Evolutionary conservation across 257 asterid genomes (phyloP), one percentile per base, ranked within the genome.

Genomic region (Nicotiana undulata): DNA sequence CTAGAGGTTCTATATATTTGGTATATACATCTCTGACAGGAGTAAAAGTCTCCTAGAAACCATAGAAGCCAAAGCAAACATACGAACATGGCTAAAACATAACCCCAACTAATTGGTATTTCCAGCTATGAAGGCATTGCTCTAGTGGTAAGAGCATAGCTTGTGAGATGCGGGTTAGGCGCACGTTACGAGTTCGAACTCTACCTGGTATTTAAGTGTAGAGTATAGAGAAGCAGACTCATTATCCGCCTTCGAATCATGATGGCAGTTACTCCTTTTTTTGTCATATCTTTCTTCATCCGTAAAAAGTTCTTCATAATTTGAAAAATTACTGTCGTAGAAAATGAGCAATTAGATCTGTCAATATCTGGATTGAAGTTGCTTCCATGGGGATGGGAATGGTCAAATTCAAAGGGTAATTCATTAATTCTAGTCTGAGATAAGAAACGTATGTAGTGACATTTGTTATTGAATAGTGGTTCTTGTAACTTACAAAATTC

Each of bases 331-430:
- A 67, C 55, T 67, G 56, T 53, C 56, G 44, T 37, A 37, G 55
- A 37, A 67, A 20, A n/a, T 67, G 56, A 37, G 55, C 52, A 67
- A 34, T 37, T 67, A 37, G 1, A 37, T 37, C 44, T 67, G 40
- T n/a, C 76, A 67, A 37, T 67, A 67, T 67, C 56, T 37, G n/a
- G 76, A 67, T n/a, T 67, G 55, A 67, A 67, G 32, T 67, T 67
- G 31, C 56, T 67, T 67, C 32, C 20, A 67, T 37, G 32, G n/a
- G 76, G 76, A 68, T 40, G 32, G n/a, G 76, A 53, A 68, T 40
- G n/a, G 32, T 68, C 46, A 20, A 68, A 68, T 18, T 20, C 46
- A 40, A 32, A 67, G 29, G 31, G 53, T 37, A 18, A 34, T 46
- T 67, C 55, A 37, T 37, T n/a, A 34, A 67, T 4, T 32, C 52